Percentiles rank a stretch among this genome's conserved stretches.
phyloP scores from a whole-genome alignment of 148 eudicot species.

The Amaranthus cruentus region DNA sequence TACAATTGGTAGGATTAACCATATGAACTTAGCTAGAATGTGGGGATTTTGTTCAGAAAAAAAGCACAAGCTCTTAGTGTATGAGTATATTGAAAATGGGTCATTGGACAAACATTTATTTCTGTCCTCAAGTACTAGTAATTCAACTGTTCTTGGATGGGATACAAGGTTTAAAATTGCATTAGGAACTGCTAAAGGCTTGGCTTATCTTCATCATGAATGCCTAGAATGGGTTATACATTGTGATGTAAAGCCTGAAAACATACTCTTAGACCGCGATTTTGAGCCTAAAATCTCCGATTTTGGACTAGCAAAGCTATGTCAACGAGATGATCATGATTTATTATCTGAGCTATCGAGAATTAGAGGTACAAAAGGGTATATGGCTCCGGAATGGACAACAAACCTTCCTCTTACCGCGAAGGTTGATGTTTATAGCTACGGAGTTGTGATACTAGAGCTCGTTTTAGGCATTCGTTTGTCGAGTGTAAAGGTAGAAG shows the following conservation, averaged over 20 bases:
- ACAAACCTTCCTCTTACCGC: conserved; percentile 57
- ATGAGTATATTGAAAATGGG: conserved; percentile 39
- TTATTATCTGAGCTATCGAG: conserved; percentile 33
- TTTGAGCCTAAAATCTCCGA: conserved; percentile 47
- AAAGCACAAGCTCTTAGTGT: conserved; percentile 37
- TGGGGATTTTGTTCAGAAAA: conserved; percentile 49
- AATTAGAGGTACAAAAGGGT: conserved; percentile 43
- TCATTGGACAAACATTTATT: conserved; percentile 42
- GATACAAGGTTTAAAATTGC: conserved; percentile 37
- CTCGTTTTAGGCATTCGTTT: conserved; percentile 54
- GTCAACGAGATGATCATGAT: conserved; percentile 35
- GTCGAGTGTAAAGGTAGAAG: conserved; percentile 30
- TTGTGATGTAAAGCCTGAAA: conserved; percentile 56
- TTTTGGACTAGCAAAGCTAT: conserved; percentile 46
- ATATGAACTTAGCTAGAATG: conserved; percentile 50
- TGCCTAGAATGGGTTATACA: conserved; percentile 66
- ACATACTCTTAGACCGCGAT: conserved; percentile 35
- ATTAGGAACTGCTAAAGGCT: conserved; percentile 17
- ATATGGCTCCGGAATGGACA: conserved; percentile 75
- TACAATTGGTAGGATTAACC: conserved; percentile 44
- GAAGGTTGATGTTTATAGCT: conserved; percentile 60
- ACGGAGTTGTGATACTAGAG: conserved; percentile 55
- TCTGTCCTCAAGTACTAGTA: background rate
- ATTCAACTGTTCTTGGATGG: conserved; percentile 29
- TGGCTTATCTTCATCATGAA: conserved; percentile 63